Base-by-base conservation (phyloP, 139 green algal genomes). In the Chlamydomonas sp. region DNA sequence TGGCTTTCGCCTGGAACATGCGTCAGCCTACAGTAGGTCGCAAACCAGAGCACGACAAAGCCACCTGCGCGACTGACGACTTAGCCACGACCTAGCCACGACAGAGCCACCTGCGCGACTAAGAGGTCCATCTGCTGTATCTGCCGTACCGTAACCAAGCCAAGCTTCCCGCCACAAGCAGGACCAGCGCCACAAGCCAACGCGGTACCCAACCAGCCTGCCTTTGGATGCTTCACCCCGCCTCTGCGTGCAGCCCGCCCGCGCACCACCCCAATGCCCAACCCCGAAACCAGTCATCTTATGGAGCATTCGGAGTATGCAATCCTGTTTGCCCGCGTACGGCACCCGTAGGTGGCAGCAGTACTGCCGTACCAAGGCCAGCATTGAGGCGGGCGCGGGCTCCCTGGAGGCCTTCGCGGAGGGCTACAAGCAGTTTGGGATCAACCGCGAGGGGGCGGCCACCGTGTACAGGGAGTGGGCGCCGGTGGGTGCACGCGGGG, bases 381-480 rank as follows among this genome's bases (percentile, higher is more conserved):
- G 0, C 57, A 88, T 84, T 31, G 20, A 63, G 64, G 18, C 12
- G 12, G 68, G 62, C 14, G 61, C 49, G 17, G 78, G 67, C 49
- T 83, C 74, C 61, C 72, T 79, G 61, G 69, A 74, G 63, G 69
- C 12, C 15, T 83, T 76, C 57, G 60, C 82, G 10, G 77, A 93
- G 80, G 97, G 97, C 18, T 96, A 97, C 92, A 79, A 98, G 85
- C 89, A 91, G 9, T 93, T 97, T 76, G 97, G 97, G 0, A 95
- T 99, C 88, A 94, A 77, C 0, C 83, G 93, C 0, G 90, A 94
- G 67, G 81, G 78, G 81, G 8, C 68, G 57, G 77, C 78, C 49
- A 96, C 92, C 9, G 90, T 96, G 61, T 99, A 97, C 88, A 92
- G 96, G 0, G 98, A 99, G 91, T 99, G 98, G 97, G 92, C 92